These are phyloP conservation scores for Vanrija humicola DNA, from an alignment of 1,284 basidiomycete genomes.

Conservation along the genomic window DNA sequence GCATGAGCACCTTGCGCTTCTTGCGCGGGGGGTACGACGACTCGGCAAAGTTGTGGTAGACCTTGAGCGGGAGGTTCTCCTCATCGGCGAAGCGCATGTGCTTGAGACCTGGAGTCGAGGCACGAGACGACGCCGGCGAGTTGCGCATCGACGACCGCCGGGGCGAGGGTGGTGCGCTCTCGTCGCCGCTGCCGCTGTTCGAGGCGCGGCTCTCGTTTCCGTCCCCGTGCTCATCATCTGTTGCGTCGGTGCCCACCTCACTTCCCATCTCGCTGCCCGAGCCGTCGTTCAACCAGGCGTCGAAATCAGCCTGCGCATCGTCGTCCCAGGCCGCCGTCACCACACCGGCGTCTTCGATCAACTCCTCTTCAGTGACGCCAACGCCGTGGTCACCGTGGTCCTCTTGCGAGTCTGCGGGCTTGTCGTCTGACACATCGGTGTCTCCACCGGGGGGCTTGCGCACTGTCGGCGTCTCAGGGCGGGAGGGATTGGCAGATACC, in stretches of 20 bases:
- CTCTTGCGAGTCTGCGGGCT: not conserved
- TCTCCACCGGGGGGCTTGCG: conserved; percentile 22
- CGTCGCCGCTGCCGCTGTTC: no score
- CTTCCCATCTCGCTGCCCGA: not conserved
- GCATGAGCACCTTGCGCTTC: conserved; percentile 18
- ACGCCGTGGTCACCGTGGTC: not conserved
- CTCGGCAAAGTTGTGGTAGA: conserved; percentile 11
- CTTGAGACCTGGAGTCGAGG: conserved; percentile 20
- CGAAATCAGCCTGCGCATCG: conserved; percentile 13
- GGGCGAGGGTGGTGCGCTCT: no score
- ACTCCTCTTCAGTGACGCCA: not conserved
- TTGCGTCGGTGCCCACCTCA: not conserved
- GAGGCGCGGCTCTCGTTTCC: not conserved
- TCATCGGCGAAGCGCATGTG: conserved; percentile 44
- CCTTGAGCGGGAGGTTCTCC: conserved; percentile 32
- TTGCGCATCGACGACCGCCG: no score
- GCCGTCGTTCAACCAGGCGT: conserved; percentile 4
- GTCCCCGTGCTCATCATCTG: conserved; percentile 1
- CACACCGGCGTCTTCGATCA: not conserved
- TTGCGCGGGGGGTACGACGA: conserved; percentile 18
- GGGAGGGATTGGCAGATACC: not conserved
- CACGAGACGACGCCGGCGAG: conserved; percentile 9
- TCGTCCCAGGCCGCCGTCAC: conserved; percentile 11
- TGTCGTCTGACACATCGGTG: not conserved
- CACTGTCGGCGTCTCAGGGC: conserved; percentile 60